Conservation (phyloP, 1,284 basidiomycete species). For the Papiliotrema flavescens region DNA sequence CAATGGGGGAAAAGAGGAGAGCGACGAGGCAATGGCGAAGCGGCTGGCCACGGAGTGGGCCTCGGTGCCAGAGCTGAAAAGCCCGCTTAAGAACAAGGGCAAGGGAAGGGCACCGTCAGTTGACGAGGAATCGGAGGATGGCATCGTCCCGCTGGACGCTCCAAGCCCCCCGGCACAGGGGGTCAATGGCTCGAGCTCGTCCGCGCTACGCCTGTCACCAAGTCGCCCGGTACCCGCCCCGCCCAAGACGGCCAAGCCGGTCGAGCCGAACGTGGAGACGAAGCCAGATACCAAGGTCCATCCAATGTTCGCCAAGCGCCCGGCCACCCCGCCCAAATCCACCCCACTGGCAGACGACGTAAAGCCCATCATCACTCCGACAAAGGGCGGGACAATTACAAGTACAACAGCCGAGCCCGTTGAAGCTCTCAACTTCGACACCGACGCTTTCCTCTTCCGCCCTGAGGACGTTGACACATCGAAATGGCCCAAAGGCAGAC, state of each 20-base stretch:
- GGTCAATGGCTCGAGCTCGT: slow-evolving; percentile 27
- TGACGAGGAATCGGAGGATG: slow-evolving; percentile 6
- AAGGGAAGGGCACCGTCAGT: slow-evolving; percentile 4
- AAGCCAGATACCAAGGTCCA: background rate
- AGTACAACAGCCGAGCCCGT: slow-evolving; percentile 24
- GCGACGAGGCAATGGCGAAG: slow-evolving; percentile 27
- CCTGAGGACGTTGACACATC: slow-evolving; percentile 48
- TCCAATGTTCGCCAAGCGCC: slow-evolving; percentile 18
- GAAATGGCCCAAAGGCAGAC: slow-evolving; percentile 47
- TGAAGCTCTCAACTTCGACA: slow-evolving; percentile 46
- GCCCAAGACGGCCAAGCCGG: background rate
- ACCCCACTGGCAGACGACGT: background rate
- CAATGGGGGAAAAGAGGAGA: slow-evolving; percentile 1
- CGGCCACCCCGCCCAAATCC: slow-evolving; percentile 1
- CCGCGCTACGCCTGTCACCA: slow-evolving; percentile 13
- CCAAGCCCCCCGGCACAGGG: slow-evolving; percentile 13
- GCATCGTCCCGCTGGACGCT: slow-evolving; percentile 9
- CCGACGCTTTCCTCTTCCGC: slow-evolving; percentile 47
- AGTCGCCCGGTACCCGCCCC: background rate
- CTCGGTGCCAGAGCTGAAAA: slow-evolving; percentile 2
- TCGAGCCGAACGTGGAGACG: background rate
- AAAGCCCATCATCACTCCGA: slow-evolving; percentile 11
- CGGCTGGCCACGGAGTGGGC: slow-evolving; percentile 27
- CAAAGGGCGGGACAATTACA: slow-evolving; percentile 13
- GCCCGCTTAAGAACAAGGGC: slow-evolving; percentile 12